phyloP scores from a whole-genome alignment of 108 stramenopile genomes.

The Cylindrotheca closterium region DNA sequence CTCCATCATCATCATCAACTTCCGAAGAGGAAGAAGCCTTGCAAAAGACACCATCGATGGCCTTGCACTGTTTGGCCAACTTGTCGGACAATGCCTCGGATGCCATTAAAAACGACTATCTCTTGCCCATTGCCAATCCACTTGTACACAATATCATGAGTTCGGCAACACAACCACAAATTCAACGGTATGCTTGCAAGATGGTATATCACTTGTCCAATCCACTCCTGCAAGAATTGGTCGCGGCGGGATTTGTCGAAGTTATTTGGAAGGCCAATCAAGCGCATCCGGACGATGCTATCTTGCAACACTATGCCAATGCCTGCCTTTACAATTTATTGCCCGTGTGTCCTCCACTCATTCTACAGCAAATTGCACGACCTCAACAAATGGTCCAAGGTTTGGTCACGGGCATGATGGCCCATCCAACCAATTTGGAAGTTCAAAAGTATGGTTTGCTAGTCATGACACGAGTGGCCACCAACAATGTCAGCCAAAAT shows the following conservation, averaged over 20 bases:
- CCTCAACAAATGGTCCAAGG: constrained; percentile 4
- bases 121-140: background rate
- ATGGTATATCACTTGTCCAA: constrained; percentile 9
- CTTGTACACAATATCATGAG: constrained; percentile 12
- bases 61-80: background rate
- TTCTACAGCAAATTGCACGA: background rate
- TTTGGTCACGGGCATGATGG: constrained; percentile 14
- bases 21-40: background rate
- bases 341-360: constrained; percentile 1
- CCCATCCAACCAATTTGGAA: constrained; percentile 2
- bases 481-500: too few species aligned
- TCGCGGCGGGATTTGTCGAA: constrained; percentile 5
- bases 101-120: constrained; percentile 6
- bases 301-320: constrained; percentile 19
- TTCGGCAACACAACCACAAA: background rate
- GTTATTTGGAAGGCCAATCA: constrained; percentile 2
- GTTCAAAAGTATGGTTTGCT: constrained; percentile 23
- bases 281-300: constrained; percentile 3
- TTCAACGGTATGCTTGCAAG: constrained; percentile 15
- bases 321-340: constrained; percentile 13
- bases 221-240: constrained; percentile 19
- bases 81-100: constrained; percentile 10
- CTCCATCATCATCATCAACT: too few species aligned
- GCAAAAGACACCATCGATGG: background rate
- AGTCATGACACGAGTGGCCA: constrained; percentile 9